These are phyloP conservation scores for Monilinia laxa DNA, from an alignment of 2,329 filamentous ascomycete genomes.

Conservation along the genomic window DNA sequence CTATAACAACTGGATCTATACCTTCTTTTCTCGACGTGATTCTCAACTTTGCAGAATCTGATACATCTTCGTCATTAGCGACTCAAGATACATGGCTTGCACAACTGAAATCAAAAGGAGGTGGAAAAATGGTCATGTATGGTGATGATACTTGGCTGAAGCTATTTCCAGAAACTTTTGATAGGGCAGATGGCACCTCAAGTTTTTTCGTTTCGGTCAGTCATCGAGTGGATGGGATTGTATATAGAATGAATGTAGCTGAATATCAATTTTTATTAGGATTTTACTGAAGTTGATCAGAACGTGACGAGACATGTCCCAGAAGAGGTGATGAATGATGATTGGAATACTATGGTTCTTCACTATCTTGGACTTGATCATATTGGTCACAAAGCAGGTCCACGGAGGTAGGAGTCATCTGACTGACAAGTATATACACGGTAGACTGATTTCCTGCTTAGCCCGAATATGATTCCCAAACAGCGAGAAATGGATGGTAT, in stretches of 20 bases:
- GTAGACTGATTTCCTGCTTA: conserved; percentile 41
- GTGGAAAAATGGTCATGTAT: conserved; percentile 85
- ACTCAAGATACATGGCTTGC: conserved; percentile 94
- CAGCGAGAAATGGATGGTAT: conserved; percentile 91
- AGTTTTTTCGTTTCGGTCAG: conserved; percentile 97
- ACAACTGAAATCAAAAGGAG: conserved; percentile 74
- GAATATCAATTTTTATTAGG: conserved; percentile 52
- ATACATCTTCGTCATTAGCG: conserved; percentile 83
- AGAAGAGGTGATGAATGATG: conserved; percentile 68
- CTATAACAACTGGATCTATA: conserved; percentile 96
- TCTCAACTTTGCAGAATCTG: conserved; percentile 91
- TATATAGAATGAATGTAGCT: conserved; percentile 35
- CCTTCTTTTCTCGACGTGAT: conserved; percentile 97
- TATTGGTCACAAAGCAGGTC: conserved; percentile 95
- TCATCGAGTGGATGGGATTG: conserved; percentile 37
- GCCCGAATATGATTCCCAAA: conserved; percentile 88
- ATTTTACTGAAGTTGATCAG: conserved; percentile 96
- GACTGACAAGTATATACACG: neutral
- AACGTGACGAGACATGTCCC: conserved; percentile 93
- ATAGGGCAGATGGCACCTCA: conserved; percentile 84
- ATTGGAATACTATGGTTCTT: conserved; percentile 92
- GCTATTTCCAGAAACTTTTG: conserved; percentile 86
- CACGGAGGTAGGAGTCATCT: conserved; percentile 59
- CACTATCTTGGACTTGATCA: conserved; percentile 96
- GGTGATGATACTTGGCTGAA: conserved; percentile 99